A percentile compares a stretch with the other conserved stretches of the same genome.
Conservation (phyloP, 371 early-diverging fungal genomes). For the Syncephalis fuscata region DNA sequence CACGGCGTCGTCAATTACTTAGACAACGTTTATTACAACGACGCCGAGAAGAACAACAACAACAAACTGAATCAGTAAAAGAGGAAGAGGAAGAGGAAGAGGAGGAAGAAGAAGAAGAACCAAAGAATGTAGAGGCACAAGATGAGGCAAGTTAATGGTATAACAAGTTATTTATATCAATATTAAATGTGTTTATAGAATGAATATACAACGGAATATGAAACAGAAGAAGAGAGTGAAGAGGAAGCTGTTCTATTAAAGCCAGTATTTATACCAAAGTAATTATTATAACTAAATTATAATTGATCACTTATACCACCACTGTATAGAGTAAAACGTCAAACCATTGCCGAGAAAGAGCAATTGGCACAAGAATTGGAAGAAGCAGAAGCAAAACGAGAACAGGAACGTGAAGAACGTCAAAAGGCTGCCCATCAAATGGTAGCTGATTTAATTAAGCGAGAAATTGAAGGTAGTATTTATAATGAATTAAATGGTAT, state of each 20-base stretch:
- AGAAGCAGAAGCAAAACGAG: slow-evolving; percentile 32
- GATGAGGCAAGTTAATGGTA: neutral
- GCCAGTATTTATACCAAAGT: slow-evolving; percentile 80
- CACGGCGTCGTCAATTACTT: slow-evolving; percentile 4
- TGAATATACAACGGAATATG: slow-evolving; percentile 24
- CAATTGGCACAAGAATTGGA: slow-evolving; percentile 35
- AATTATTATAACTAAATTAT: slow-evolving; percentile 4
- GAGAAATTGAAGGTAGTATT: slow-evolving; percentile 22
- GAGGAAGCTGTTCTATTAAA: slow-evolving; percentile 31
- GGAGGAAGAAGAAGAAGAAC: slow-evolving; percentile 14
- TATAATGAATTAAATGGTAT: slow-evolving; percentile 3
- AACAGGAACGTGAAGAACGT: slow-evolving; percentile 37
- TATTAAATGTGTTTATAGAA: slow-evolving; percentile 11
- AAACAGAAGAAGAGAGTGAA: slow-evolving; percentile 30
- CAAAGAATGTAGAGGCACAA: neutral
- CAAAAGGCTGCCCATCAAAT: slow-evolving; percentile 58
- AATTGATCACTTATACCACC: neutral
- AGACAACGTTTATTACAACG: slow-evolving; percentile 14
- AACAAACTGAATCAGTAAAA: slow-evolving; percentile 13
- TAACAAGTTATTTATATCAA: neutral
- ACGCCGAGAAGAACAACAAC: slow-evolving; percentile 11
- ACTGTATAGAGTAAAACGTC: slow-evolving; percentile 33
- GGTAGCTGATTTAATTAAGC: slow-evolving; percentile 49
- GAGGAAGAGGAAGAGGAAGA: slow-evolving; percentile 24
- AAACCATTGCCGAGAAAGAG: slow-evolving; percentile 45